Evolutionary conservation across 805 yeast genomes (phyloP).

Genomic region (Kluyveromyces nonfermentans): DNA sequence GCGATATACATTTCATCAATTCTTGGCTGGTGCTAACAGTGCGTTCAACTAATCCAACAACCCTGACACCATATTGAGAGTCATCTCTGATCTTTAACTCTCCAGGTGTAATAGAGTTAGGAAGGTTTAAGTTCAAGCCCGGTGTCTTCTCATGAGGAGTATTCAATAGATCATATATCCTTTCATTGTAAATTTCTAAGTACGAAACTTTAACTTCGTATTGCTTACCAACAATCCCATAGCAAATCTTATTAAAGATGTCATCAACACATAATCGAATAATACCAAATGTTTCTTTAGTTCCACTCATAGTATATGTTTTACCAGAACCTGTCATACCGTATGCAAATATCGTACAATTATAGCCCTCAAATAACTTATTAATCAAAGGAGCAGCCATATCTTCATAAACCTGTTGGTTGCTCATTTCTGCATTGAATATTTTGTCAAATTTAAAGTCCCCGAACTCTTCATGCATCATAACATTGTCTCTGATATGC

Average conservation of each 20-base stretch:
- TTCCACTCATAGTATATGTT: conserved; percentile 80
- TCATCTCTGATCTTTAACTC: conserved; percentile 79
- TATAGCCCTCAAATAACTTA: conserved; percentile 62
- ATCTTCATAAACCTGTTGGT: conserved; percentile 49
- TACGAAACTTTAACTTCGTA: conserved; percentile 56
- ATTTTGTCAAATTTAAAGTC: conserved; percentile 73
- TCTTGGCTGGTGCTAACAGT: conserved; percentile 48
- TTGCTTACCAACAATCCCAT: conserved; percentile 22
- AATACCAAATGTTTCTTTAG: conserved; percentile 52
- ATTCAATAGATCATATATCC: conserved; percentile 63
- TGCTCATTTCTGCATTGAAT: conserved; percentile 46
- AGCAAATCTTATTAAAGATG: conserved; percentile 37
- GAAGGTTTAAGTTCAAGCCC: conserved; percentile 12
- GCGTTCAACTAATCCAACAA: conserved; percentile 63
- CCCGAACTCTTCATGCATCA: conserved; percentile 52
- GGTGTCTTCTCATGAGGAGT: not conserved
- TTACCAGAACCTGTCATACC: conserved; percentile 95
- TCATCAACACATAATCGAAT: conserved; percentile 54
- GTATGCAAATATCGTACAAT: conserved; percentile 86
- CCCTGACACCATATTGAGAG: conserved; percentile 57
- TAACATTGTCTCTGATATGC: conserved; percentile 22
- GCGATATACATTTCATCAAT: conserved; percentile 46
- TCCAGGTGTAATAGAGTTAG: conserved; percentile 12
- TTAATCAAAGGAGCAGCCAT: conserved; percentile 45
- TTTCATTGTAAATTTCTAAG: conserved; percentile 81